Evolutionary conservation across 305 asterid species (phyloP).

Genomic region (Solanum hybrid): DNA sequence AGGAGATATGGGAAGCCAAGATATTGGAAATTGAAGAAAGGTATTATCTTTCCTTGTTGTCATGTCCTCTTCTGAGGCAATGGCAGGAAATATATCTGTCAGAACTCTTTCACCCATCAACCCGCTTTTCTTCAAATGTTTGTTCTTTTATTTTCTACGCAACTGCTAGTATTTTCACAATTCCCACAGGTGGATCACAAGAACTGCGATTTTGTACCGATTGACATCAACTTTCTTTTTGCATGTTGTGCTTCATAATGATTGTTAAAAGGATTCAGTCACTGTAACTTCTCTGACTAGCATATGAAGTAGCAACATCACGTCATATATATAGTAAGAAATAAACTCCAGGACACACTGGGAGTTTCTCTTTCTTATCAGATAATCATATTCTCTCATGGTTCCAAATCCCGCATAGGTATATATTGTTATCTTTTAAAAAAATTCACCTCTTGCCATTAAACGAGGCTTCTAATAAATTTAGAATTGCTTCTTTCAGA

Average conservation of each 20-base stretch:
- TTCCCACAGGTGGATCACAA: neutral
- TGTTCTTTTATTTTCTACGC: neutral
- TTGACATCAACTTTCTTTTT: neutral
- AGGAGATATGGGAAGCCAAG: constrained; percentile 68
- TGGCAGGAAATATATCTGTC: neutral
- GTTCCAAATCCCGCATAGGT: neutral
- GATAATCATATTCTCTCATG: neutral
- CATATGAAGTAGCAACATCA: neutral
- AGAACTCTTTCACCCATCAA: neutral
- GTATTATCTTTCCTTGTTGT: constrained; percentile 22
- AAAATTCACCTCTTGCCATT: neutral
- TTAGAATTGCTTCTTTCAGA: neutral
- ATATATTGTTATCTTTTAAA: neutral
- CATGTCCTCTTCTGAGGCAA: neutral
- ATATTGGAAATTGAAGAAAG: constrained; percentile 52
- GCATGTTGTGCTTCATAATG: neutral
- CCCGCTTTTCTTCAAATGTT: neutral
- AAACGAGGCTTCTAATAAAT: neutral
- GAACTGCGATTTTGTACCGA: neutral
- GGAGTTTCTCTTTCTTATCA: neutral
- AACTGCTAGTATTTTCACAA: neutral
- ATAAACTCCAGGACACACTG: neutral
- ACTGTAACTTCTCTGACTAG: neutral
- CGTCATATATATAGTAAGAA: neutral
- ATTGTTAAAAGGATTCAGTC: neutral